Evolutionary conservation across 352 stramenopile species (phyloP), one percentile per base, ranked within the genome.

Genomic region (Globisporangium spinosum): DNA sequence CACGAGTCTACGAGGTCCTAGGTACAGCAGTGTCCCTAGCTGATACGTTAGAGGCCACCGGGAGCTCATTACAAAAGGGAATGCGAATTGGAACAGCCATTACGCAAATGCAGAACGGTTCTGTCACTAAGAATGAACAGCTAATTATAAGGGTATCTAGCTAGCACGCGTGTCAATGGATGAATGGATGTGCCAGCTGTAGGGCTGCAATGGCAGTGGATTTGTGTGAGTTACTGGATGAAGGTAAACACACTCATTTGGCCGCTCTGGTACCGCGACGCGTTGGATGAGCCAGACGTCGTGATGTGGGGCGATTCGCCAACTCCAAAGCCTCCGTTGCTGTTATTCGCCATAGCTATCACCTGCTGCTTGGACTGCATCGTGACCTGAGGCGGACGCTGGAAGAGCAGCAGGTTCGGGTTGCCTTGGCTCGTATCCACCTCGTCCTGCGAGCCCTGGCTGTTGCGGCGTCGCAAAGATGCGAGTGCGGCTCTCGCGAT

Each of bases 381-480:
- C 15, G 22, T 45, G 29, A 61, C 32, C 32, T 61, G 29, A 3
- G 56, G 56, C 3, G 56, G 10, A 7, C n/a, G 15, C 71, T 81
- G 71, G 69, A 72, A 82, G 12, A 73, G 71, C 69, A 85, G 75
- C 53, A 73, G 5, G 53, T 73, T 70, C 13, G 76, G 68, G 40
- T 78, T 79, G 22, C 22, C 15, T n/a, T n/a, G 4, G 4, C 15
- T 9, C 15, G 6, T 20, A 47, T 68, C 65, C 1, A 67, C 51
- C 7, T 72, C 71, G 9, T 68, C 23, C 0, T 71, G 53, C 0
- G 25, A 32, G 13, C 73, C 68, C 25, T 77, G 60, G 62, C 62
- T 72, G 12, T 58, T 82, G 49, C 74, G 77, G 34, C 77, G 75
- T 53, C 59, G 71, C 75, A 75, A 84, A 12, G 77, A 84, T 25